Percentiles rank a stretch among this genome's conserved stretches.
phyloP scores from a whole-genome alignment of 2,329 filamentous ascomycete genomes.

The Aureobasidium melanogenum region DNA sequence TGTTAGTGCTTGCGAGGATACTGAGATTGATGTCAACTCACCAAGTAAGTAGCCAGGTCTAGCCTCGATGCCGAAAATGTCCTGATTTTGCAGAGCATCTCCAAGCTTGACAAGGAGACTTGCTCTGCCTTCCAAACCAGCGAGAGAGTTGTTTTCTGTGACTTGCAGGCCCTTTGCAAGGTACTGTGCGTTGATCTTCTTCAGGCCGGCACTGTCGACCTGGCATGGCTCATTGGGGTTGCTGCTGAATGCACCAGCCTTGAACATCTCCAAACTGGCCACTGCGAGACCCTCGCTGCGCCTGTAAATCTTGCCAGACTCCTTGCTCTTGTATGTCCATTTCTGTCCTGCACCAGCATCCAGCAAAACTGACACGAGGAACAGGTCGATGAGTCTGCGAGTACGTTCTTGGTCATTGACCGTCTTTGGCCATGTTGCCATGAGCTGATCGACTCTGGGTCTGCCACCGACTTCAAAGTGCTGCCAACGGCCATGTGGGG shows the following conservation, averaged over 20 bases:
- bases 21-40: conserved; percentile 33
- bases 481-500: conserved; percentile 78
- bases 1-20: conserved; percentile 6
- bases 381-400: conserved; percentile 67
- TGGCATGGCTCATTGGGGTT: conserved; percentile 72
- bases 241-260: conserved; percentile 79
- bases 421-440: conserved; percentile 58
- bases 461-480: conserved; percentile 75
- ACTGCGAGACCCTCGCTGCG: conserved; percentile 84
- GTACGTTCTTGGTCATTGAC: conserved; percentile 67
- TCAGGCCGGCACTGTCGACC: conserved; percentile 77
- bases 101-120: conserved; percentile 68
- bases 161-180: conserved; percentile 82
- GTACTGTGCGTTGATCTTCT: conserved; percentile 61
- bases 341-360: conserved; percentile 82
- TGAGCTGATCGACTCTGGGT: conserved; percentile 62
- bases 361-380: conserved; percentile 70
- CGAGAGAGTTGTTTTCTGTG: conserved; percentile 67
- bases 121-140: conserved; percentile 76
- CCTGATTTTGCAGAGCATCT: conserved; percentile 66
- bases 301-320: conserved; percentile 72
- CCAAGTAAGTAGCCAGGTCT: conserved; percentile 92
- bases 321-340: conserved; percentile 89
- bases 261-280: conserved; percentile 83
- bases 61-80: conserved; percentile 75